Evolutionary conservation across 352 stramenopile species (phyloP), one percentile per base, ranked within the genome.

Genomic region (Plasmopara muralis): DNA sequence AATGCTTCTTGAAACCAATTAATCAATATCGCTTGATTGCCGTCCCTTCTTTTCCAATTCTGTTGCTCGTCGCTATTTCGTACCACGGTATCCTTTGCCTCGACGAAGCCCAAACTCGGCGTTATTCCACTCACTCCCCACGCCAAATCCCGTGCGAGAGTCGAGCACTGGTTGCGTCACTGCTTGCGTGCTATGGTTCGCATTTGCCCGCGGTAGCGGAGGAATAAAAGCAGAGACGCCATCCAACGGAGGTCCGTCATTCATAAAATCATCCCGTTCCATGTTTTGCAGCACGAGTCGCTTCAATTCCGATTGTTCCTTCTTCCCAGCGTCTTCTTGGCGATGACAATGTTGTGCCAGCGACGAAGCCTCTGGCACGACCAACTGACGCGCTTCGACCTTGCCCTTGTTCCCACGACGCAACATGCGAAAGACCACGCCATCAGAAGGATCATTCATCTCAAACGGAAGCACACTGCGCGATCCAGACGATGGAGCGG

Each of bases 351-450:
- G 85, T 58, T 90, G 80, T 6, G 93, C 96, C 34, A 99, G 68
- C 44, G 93, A 98, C 16, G 93, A 98, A 29, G 83, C 83, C 43
- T 88, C 83, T 0, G 95, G 93, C 13, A 99, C 93, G 13, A 97
- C 55, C 39, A 99, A 64, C 44, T 94, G 72, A 20, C 96, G 93
- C 0, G 95, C 89, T 56, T 98, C 96, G 50, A 97, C 80, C 57
- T 97, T 98, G 56, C 96, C 96, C 71, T 98, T 98, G 71, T 97
- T 97, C 15, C 96, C 95, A 43, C 95, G 91, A 55, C 97, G 97
- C 6, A 99, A 64, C 56, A 99, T 84, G 29, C 96, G 93, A 58
- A 98, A 98, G 28, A 88, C 70, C 14, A 95, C 81, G 7, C 78
- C 86, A 38, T 67, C 54, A 13, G 60, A 50, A 10, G 60, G 57